Conservation (phyloP, 352 stramenopile genomes). For the Pythium biforme region DNA sequence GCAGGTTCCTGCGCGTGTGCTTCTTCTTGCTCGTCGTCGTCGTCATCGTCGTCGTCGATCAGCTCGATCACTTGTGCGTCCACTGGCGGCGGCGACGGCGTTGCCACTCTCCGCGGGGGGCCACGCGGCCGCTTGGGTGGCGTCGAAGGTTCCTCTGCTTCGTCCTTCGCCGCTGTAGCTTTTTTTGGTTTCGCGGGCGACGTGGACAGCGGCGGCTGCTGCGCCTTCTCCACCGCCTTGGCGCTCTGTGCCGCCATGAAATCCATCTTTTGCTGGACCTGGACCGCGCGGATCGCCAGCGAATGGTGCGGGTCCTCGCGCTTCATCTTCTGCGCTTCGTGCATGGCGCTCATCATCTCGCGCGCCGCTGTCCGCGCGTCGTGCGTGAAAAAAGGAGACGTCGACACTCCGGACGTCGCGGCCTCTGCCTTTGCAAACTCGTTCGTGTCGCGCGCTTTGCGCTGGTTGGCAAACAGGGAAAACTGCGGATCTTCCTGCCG, state of each 20-base stretch:
- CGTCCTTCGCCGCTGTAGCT: background rate
- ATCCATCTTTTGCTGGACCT: slow-evolving; percentile 8
- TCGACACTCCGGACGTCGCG: background rate
- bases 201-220: background rate
- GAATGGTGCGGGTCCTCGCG: slow-evolving; percentile 28
- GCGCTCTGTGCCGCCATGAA: background rate
- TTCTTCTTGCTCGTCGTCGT: background rate
- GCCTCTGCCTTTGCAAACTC: background rate
- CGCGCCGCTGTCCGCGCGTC: slow-evolving; percentile 6
- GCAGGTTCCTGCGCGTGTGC: background rate
- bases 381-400: background rate
- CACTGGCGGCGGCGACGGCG: background rate
- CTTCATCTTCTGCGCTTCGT: slow-evolving; percentile 26
- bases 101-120: background rate
- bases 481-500: slow-evolving; percentile 61
- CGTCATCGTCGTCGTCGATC: slow-evolving; percentile 13
- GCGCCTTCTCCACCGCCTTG: background rate
- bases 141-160: background rate
- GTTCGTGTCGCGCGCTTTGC: slow-evolving; percentile 45
- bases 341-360: slow-evolving; percentile 11
- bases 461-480: slow-evolving; percentile 32
- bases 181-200: background rate
- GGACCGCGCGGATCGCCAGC: background rate
- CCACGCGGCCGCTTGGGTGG: background rate
- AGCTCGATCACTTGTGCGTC: slow-evolving; percentile 17